phyloP scores from a whole-genome alignment of 306 rosid species.

The Vigna angularis region DNA sequence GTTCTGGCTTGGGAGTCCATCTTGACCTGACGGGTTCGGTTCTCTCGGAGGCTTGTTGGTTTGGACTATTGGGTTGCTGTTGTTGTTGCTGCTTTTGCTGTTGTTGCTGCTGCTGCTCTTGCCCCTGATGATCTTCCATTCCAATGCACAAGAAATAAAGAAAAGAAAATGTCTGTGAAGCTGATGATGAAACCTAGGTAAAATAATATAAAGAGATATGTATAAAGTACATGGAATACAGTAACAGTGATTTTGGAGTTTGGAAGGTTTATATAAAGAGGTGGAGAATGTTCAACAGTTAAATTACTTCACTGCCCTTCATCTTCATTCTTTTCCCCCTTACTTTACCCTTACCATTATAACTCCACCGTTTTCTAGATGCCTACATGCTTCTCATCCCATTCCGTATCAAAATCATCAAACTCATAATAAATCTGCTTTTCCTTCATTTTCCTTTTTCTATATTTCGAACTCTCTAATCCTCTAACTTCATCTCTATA shows the following conservation, averaged over 20 bases:
- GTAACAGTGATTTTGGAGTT: constrained; percentile 42
- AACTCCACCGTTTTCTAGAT: background rate
- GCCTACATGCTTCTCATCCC: too few species aligned
- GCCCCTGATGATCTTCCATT: constrained; percentile 65
- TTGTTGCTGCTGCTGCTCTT: constrained; percentile 2
- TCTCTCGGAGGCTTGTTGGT: constrained; percentile 52
- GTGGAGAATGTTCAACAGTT: constrained; percentile 14
- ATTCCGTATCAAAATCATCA: too few species aligned
- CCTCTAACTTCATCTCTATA: too few species aligned
- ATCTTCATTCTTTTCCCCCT: background rate
- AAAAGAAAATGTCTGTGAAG: constrained; percentile 43
- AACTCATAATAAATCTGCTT: too few species aligned
- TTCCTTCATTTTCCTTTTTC: too few species aligned
- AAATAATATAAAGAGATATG: constrained; percentile 28
- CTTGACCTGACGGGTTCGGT: constrained; percentile 86
- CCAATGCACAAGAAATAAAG: constrained; percentile 29
- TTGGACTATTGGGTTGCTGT: background rate
- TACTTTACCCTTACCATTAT: background rate
- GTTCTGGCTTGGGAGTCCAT: constrained; percentile 95
- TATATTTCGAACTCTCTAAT: too few species aligned
- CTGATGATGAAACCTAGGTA: constrained; percentile 56
- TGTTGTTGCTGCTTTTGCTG: background rate
- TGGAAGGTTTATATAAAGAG: constrained; percentile 37
- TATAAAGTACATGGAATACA: constrained; percentile 39
- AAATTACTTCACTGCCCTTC: constrained; percentile 43